A percentile compares a stretch with the other conserved stretches of the same genome.
Evolutionary conservation across 768 basidiomycete genomes (phyloP).

Genomic region (Pisolithus sp.): DNA sequence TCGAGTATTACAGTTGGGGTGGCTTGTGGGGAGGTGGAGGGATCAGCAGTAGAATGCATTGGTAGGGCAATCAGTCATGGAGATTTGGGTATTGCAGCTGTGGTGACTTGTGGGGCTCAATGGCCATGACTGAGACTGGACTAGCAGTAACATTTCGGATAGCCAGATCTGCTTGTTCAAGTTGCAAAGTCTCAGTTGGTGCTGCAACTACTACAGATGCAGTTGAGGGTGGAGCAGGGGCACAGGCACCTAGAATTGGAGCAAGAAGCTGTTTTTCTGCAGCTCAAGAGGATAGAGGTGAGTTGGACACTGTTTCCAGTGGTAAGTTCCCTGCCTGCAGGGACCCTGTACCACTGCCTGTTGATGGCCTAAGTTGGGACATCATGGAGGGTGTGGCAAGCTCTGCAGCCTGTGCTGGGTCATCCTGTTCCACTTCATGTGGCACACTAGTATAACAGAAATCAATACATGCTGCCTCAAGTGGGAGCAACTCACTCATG

Average conservation of each 20-base stretch:
- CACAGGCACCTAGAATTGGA: background rate
- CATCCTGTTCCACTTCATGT: background rate
- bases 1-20: background rate
- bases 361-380: background rate
- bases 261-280: background rate
- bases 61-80: no score
- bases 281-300: background rate
- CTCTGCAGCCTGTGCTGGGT: background rate
- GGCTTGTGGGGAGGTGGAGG: background rate
- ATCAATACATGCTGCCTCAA: background rate
- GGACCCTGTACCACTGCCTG: background rate
- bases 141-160: no score
- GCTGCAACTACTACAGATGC: background rate
- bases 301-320: background rate
- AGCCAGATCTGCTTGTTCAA: no score
- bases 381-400: background rate
- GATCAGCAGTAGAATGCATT: no score
- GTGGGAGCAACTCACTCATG: background rate
- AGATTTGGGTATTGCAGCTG: background rate
- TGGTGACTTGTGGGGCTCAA: background rate
- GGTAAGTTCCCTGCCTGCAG: background rate
- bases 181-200: background rate
- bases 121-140: background rate
- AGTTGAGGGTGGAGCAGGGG: background rate
- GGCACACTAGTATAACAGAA: background rate